Base-by-base conservation (phyloP, 768 basidiomycete genomes). In the Trametes punicea region DNA sequence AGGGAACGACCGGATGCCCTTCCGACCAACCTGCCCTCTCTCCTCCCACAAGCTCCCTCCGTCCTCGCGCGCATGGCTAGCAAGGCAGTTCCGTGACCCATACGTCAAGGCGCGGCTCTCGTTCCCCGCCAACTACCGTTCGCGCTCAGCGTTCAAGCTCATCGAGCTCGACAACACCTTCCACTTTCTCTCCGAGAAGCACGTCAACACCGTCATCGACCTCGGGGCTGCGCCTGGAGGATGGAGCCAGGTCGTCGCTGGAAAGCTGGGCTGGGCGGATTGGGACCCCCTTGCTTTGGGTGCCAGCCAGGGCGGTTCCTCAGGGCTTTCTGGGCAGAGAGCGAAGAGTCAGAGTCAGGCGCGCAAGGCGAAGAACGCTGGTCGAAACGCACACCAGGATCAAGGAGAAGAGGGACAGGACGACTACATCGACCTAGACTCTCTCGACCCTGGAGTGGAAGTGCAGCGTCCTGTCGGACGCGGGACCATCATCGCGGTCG, bases 141-240 rank as follows among this genome's bases (percentile, higher is more conserved):
- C 95, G 0, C 84, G 96, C 44, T 88, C 93, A 11, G 93, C 94
- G 3, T 96, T 90, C 77, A 98, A 98, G 73, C 83, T 98, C 15
- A 70, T 93, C 56, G 89, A 94, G 63, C 80, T 98, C 46, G 76
- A 90, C 65, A 69, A 77, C 0, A 73, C 76, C 33, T 83, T 76
- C 69, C 77, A 73, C 2, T 82, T 92, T 60, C 71, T 87, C 39
- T 67, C 69, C 16, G 70, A 77, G 41, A 68, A 71, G 23, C 77
- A 87, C 51, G 81, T 88, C 4, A 75, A 69, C 1, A 75, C 80
- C 16, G 82, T 96, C 0, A 83, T 95, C 1, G 95, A 97, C 70
- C 80, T 97, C 20, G 95, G 96, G 15, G 90, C 90, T 0, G 91
- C 93, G 0, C 96, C 95, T 0, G 94, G 94, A 0, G 93, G 93